phyloP scores from a whole-genome alignment of 306 rosid species.

The Vigna hirtella region DNA sequence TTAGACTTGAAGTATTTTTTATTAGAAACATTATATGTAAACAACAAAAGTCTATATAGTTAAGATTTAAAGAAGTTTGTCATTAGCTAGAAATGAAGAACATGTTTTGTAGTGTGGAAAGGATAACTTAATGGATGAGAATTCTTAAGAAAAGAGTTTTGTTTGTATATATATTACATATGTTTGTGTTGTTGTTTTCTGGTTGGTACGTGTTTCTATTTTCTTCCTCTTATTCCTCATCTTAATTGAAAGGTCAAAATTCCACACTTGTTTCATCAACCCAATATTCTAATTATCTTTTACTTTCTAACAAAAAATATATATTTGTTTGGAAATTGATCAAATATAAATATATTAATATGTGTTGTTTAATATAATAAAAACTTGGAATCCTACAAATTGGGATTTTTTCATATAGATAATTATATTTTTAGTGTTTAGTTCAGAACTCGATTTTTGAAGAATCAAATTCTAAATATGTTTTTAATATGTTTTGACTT shows the following conservation, averaged over 20 bases:
- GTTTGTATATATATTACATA: conserved; percentile 21
- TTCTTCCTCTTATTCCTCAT: conserved; percentile 52
- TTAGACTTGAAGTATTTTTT: too few species aligned
- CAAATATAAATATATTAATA: background rate
- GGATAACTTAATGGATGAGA: conserved; percentile 46
- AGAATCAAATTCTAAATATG: too few species aligned
- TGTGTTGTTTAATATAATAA: too few species aligned
- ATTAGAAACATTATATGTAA: too few species aligned
- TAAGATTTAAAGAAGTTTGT: too few species aligned
- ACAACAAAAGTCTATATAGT: too few species aligned
- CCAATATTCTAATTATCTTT: conserved; percentile 16
- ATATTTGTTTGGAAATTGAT: background rate
- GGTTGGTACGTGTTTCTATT: conserved; percentile 44
- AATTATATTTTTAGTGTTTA: too few species aligned
- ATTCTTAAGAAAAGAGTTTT: conserved; percentile 9
- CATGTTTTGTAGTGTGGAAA: conserved; percentile 37
- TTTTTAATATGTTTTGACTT: too few species aligned
- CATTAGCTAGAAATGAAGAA: too few species aligned
- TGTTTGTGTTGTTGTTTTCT: conserved; percentile 2
- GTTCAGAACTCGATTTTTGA: too few species aligned
- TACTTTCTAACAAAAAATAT: background rate
- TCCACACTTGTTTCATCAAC: background rate
- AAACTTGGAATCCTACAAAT: too few species aligned
- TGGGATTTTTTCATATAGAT: too few species aligned
- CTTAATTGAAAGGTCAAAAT: conserved; percentile 49